Percentiles rank a stretch among this genome's conserved stretches.
These are phyloP conservation scores for Furcasterigmium sp. DNA, from an alignment of 2,329 filamentous ascomycete genomes.

Conservation along the genomic window DNA sequence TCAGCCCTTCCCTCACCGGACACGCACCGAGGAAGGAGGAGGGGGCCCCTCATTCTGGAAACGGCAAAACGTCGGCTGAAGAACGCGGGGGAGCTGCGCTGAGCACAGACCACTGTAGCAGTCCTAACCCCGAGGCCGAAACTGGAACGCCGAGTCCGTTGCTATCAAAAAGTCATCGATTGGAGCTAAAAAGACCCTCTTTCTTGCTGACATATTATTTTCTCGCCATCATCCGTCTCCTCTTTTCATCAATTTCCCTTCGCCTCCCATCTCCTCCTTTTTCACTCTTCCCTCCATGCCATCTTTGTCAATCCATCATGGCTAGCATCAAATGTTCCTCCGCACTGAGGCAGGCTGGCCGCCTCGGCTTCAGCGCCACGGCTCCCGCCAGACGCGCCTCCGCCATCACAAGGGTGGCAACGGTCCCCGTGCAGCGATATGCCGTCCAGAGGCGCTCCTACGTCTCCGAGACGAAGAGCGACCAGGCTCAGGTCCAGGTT, in stretches of 20 bases:
- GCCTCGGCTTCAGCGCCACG: conserved; percentile 40
- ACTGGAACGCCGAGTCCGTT: not conserved
- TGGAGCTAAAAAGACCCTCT: not conserved
- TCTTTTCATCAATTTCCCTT: conserved; percentile 6
- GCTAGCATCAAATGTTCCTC: conserved; percentile 56
- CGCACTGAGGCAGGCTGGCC: conserved; percentile 70
- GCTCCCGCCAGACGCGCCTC: conserved; percentile 26
- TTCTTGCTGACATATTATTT: conserved; percentile 27
- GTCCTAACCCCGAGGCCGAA: not conserved
- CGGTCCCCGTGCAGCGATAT: conserved; percentile 18
- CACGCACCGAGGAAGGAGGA: not conserved
- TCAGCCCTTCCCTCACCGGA: not conserved
- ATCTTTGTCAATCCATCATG: conserved; percentile 38
- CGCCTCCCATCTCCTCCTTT: conserved; percentile 8
- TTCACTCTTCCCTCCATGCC: conserved; percentile 13
- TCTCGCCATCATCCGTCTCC: conserved; percentile 9
- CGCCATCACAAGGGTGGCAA: conserved; percentile 25
- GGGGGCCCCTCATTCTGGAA: not conserved
- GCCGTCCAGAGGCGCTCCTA: conserved; percentile 55
- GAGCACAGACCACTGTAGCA: not conserved
- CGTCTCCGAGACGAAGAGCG: conserved; percentile 77
- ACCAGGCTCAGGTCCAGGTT: conserved; percentile 73
- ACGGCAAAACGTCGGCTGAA: not conserved
- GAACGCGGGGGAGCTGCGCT: not conserved
- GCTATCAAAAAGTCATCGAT: not conserved